Conservation (phyloP, 768 basidiomycete species). For the Boletus subcaerulescens region DNA sequence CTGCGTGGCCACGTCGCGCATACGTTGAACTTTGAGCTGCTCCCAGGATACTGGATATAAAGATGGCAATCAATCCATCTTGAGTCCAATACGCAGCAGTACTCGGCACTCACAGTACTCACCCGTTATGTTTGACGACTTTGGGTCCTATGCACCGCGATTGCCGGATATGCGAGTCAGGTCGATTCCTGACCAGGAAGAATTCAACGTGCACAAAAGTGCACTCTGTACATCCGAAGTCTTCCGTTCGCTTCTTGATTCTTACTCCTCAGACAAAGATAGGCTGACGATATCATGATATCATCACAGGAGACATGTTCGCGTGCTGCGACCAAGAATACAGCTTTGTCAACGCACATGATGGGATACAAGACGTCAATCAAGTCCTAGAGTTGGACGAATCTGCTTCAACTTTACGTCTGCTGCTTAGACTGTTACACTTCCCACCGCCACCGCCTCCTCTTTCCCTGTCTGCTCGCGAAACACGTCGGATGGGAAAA, state of each 20-base stretch:
- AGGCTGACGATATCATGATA: slow-evolving; percentile 6
- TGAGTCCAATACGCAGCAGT: not conserved
- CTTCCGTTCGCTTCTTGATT: slow-evolving; percentile 48
- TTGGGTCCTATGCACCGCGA: slow-evolving; percentile 39
- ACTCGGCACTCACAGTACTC: not conserved
- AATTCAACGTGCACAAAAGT: slow-evolving; percentile 48
- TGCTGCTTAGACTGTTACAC: slow-evolving; percentile 58
- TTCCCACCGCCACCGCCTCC: slow-evolving; percentile 48
- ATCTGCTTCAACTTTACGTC: slow-evolving; percentile 42
- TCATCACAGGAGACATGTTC: slow-evolving; percentile 63
- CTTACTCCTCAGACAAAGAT: not conserved
- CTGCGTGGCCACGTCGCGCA: slow-evolving; percentile 20
- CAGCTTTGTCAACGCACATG: slow-evolving; percentile 6
- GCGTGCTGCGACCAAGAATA: slow-evolving; percentile 46
- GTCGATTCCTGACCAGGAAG: slow-evolving; percentile 49
- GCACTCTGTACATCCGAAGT: slow-evolving; percentile 56
- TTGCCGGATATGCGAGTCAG: slow-evolving; percentile 56
- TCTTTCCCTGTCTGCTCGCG: slow-evolving; percentile 23
- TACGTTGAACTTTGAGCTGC: slow-evolving; percentile 4
- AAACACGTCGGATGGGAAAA: slow-evolving; percentile 31
- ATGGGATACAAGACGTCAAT: slow-evolving; percentile 22
- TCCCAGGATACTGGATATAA: slow-evolving; percentile 6
- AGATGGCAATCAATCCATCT: not conserved
- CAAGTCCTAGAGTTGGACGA: slow-evolving; percentile 56
- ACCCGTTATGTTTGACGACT: slow-evolving; percentile 10